A percentile compares a stretch with the other conserved stretches of the same genome.
Evolutionary conservation across 345 rosid species (phyloP).

Genomic region (Moricandia arvensis): DNA sequence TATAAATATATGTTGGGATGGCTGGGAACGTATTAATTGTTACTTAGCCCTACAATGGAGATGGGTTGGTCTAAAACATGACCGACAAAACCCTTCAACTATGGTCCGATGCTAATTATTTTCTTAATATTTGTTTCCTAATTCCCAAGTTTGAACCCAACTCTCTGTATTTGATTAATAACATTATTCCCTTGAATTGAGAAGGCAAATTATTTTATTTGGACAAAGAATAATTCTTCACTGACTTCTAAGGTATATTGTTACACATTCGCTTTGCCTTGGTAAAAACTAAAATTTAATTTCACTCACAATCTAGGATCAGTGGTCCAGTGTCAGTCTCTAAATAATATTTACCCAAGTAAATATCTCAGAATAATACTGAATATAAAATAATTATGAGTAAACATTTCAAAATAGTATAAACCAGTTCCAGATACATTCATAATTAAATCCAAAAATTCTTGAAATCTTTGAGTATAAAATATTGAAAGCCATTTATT

Average conservation of each 20-base stretch:
- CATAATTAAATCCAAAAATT: not conserved
- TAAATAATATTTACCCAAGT: not conserved
- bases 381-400: not conserved
- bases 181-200: constrained; percentile 1
- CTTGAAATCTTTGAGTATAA: not conserved
- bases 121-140: constrained; percentile 19
- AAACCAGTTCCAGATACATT: not conserved
- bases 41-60: constrained; percentile 4
- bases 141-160: constrained; percentile 36
- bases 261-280: constrained; percentile 26
- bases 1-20: not conserved
- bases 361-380: not conserved
- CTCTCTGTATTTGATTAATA: constrained; percentile 5
- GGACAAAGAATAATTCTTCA: constrained; percentile 27
- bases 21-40: not conserved
- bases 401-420: not conserved
- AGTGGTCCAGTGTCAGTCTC: constrained; percentile 7
- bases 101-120: constrained; percentile 20
- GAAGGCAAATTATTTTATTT: not conserved
- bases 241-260: constrained; percentile 40
- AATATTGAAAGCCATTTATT: not conserved
- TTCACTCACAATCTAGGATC: not conserved
- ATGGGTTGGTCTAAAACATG: constrained; percentile 26
- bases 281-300: not conserved
- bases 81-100: constrained; percentile 42